A percentile compares a stretch with the other conserved stretches of the same genome.
Conservation (phyloP, 306 rosid genomes). For the Medicago ruthenica region DNA sequence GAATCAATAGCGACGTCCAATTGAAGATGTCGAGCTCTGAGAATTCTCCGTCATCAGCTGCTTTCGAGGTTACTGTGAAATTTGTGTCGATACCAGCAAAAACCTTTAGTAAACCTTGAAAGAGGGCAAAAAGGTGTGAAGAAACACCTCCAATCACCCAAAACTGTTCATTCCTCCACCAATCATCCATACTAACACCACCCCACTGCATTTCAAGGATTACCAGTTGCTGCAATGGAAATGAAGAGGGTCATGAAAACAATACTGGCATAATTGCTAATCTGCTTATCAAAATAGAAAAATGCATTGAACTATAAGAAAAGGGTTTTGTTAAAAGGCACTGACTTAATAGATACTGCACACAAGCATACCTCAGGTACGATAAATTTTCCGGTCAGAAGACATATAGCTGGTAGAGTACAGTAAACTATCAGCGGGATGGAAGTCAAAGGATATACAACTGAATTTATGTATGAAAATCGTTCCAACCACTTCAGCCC, state of each 20-base stretch:
- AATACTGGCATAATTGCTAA: conserved; percentile 84
- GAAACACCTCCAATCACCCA: conserved; percentile 90
- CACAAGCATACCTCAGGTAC: conserved; percentile 71
- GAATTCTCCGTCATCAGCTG: conserved; percentile 84
- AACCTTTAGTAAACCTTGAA: conserved; percentile 82
- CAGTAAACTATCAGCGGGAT: conserved; percentile 76
- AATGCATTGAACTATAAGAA: conserved; percentile 10
- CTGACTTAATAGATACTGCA: conserved; percentile 9
- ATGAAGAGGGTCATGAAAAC: conserved; percentile 80
- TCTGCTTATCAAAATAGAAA: conserved; percentile 50
- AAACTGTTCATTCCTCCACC: conserved; percentile 94
- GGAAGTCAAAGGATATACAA: conserved; percentile 78
- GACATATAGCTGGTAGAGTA: too few species aligned
- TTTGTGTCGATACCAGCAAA: conserved; percentile 79
- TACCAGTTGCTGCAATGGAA: conserved; percentile 76
- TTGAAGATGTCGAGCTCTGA: conserved; percentile 82
- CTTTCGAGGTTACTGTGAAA: conserved; percentile 85
- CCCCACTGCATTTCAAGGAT: conserved; percentile 93
- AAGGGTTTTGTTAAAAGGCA: background rate
- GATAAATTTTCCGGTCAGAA: conserved; percentile 75
- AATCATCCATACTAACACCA: conserved; percentile 74
- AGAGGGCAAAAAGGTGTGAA: conserved; percentile 76
- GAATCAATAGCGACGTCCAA: conserved; percentile 77
- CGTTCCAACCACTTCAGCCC: conserved; percentile 74
- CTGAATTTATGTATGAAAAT: conserved; percentile 76